Evolutionary conservation across 768 basidiomycete species (phyloP).

Genomic region (Amanita rimosa): DNA sequence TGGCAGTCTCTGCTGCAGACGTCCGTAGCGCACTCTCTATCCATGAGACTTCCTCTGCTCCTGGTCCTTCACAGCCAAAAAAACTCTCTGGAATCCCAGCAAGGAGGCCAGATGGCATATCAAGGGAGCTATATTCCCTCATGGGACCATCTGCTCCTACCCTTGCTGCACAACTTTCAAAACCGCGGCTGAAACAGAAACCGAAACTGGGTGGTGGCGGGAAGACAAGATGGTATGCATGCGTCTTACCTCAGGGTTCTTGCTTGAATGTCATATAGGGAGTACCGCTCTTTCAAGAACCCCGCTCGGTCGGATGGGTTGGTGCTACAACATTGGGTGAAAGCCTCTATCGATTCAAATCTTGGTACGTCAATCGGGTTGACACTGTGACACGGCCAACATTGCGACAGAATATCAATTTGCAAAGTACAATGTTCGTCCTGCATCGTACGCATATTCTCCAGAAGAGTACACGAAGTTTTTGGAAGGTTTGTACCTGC

Average conservation of each 20-base stretch:
- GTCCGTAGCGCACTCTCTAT: constrained; percentile 77
- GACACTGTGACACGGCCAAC: neutral
- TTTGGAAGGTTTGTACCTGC: constrained; percentile 46
- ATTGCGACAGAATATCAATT: constrained; percentile 58
- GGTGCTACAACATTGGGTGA: constrained; percentile 79
- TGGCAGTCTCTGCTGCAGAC: constrained; percentile 69
- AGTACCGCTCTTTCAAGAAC: constrained; percentile 65
- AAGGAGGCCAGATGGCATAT: constrained; percentile 82
- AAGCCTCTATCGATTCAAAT: constrained; percentile 40
- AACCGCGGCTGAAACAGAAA: constrained; percentile 80
- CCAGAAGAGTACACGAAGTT: constrained; percentile 81
- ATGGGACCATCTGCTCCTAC: constrained; percentile 92
- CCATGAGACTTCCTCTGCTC: constrained; percentile 27
- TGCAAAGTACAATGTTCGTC: constrained; percentile 69
- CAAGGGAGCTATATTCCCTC: constrained; percentile 85
- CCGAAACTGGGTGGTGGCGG: constrained; percentile 57
- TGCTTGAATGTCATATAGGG: constrained; percentile 36
- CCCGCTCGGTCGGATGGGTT: constrained; percentile 55
- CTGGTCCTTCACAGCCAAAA: constrained; percentile 36
- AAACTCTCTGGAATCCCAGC: constrained; percentile 27
- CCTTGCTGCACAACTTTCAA: constrained; percentile 66
- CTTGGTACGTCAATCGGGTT: constrained; percentile 30
- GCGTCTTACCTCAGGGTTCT: neutral
- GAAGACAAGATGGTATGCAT: constrained; percentile 59
- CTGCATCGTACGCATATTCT: constrained; percentile 59